phyloP scores from a whole-genome alignment of 23 red algal species.

The Gracilaria vermiculophylla region DNA sequence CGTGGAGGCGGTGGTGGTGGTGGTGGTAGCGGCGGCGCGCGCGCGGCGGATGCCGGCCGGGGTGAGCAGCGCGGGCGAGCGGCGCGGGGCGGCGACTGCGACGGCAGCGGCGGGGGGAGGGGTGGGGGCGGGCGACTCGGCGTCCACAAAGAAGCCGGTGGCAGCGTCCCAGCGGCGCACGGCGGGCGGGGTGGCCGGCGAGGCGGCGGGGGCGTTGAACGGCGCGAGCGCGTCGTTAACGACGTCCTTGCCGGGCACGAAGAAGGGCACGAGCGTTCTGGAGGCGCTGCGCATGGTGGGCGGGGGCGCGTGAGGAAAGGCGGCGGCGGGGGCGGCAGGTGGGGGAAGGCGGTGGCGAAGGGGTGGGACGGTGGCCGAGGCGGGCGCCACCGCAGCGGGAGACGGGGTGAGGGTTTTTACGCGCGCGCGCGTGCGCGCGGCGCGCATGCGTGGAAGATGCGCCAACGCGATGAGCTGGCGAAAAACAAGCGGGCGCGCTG shows the following conservation, averaged over 20 bases:
- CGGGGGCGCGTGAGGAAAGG: background rate
- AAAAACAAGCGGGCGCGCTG: too few relatives aligned
- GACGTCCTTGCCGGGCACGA: background rate
- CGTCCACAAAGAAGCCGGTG: background rate
- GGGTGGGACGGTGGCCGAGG: background rate
- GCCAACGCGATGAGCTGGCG: too few relatives aligned
- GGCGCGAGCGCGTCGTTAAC: background rate
- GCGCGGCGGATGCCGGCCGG: constrained; percentile 9
- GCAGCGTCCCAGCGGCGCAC: background rate
- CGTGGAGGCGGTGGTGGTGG: background rate
- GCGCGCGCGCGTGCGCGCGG: too few relatives aligned
- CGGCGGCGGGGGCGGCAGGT: background rate
- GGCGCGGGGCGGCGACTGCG: background rate
- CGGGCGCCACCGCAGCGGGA: too few relatives aligned
- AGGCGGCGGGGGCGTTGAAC: background rate
- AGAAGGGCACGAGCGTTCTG: background rate
- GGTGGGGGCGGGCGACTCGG: background rate
- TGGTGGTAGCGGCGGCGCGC: background rate
- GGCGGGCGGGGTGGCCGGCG: background rate
- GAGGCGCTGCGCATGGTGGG: background rate
- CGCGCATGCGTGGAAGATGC: too few relatives aligned
- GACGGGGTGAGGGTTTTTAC: background rate
- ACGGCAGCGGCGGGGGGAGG: background rate
- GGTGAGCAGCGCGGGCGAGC: background rate
- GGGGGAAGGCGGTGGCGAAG: background rate